Conservation (phyloP, 2,329 filamentous ascomycete species). For the Phialophora expanda region DNA sequence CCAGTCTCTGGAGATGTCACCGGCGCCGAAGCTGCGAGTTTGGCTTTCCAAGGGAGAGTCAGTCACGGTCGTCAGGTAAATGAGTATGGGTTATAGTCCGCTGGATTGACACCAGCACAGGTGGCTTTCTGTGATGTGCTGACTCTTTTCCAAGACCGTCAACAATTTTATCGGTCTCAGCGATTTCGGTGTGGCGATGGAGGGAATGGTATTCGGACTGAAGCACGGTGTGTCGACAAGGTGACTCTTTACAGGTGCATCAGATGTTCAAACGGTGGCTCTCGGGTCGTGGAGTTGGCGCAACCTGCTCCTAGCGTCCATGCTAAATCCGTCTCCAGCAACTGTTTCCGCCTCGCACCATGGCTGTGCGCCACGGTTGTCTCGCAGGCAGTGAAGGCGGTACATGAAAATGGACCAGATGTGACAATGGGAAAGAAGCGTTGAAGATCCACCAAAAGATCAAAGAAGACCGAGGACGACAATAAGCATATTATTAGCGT, state of each 20-base stretch:
- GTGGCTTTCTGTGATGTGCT: constrained; percentile 17
- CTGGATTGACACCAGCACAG: not conserved
- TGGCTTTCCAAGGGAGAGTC: too few relatives aligned
- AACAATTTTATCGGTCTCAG: constrained; percentile 28
- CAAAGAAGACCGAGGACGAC: constrained; percentile 22
- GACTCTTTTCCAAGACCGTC: constrained; percentile 21
- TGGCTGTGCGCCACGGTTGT: constrained; percentile 19
- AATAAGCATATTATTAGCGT: not conserved
- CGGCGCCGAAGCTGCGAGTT: too few relatives aligned
- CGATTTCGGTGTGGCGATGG: constrained; percentile 13
- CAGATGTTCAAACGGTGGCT: constrained; percentile 25
- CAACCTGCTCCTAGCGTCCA: constrained; percentile 19
- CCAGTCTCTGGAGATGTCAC: too few relatives aligned
- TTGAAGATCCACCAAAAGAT: constrained; percentile 10
- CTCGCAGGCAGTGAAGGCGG: constrained; percentile 14
- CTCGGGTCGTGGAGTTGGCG: constrained; percentile 12
- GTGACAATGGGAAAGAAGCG: constrained; percentile 14
- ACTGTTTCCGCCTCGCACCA: constrained; percentile 17
- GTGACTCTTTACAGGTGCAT: constrained; percentile 16
- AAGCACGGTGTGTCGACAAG: constrained; percentile 16
- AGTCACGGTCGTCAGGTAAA: too few relatives aligned
- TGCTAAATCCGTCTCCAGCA: constrained; percentile 2
- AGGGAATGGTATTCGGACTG: constrained; percentile 25
- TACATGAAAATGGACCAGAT: constrained; percentile 9
- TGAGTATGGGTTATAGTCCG: too few relatives aligned